phyloP scores from a whole-genome alignment of 345 rosid genomes.

The Populus ilicifolia region DNA sequence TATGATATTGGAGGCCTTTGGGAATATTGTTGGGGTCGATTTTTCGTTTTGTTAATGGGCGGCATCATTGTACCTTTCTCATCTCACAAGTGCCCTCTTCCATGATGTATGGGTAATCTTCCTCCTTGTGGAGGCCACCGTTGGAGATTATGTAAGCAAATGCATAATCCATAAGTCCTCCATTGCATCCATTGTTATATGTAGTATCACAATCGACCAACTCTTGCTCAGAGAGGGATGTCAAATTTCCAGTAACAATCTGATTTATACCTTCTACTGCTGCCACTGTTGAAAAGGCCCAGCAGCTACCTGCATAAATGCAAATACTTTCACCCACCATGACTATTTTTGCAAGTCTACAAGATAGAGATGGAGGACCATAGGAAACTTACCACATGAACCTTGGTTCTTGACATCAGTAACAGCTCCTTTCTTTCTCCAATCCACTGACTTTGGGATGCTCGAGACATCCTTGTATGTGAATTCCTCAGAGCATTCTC shows the following conservation, averaged over 20 bases:
- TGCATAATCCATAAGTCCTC: constrained; percentile 34
- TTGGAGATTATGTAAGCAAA: constrained; percentile 21
- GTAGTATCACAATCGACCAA: constrained; percentile 29
- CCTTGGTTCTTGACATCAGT: constrained; percentile 31
- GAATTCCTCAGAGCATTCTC: constrained; percentile 4
- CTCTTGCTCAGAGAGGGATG: constrained; percentile 32
- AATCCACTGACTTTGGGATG: constrained; percentile 27
- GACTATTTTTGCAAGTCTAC: too few relatives aligned
- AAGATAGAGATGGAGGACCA: too few relatives aligned
- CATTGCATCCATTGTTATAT: constrained; percentile 25
- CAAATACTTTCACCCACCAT: not conserved
- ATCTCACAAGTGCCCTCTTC: constrained; percentile 30
- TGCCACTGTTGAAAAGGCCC: constrained; percentile 34
- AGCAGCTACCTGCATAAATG: constrained; percentile 23
- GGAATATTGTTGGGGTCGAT: too few relatives aligned
- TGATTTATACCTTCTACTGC: constrained; percentile 30
- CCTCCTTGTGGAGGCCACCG: constrained; percentile 27
- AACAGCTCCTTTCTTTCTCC: constrained; percentile 34
- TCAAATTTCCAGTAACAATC: constrained; percentile 27
- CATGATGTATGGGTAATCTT: constrained; percentile 32
- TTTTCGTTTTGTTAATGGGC: too few relatives aligned
- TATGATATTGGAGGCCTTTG: too few relatives aligned
- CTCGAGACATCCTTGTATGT: constrained; percentile 10
- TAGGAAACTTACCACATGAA: constrained; percentile 18
- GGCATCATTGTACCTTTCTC: constrained; percentile 1